Conservation (phyloP, 2,329 filamentous ascomycete genomes). For the Neofusicoccum kwambonambiense region DNA sequence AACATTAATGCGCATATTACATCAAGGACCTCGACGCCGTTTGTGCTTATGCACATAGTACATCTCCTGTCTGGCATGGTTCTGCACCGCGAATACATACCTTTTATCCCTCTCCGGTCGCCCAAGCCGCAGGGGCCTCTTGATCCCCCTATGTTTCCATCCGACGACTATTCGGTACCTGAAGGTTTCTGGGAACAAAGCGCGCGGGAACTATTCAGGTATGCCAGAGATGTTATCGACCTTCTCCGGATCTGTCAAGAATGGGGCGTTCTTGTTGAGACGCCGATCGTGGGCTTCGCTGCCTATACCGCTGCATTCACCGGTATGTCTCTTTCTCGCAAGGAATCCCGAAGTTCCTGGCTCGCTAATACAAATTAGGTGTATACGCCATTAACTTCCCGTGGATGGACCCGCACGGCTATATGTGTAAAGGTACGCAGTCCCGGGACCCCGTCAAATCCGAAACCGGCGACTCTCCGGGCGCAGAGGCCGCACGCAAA, state of each 20-base stretch:
- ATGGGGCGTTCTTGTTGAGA: slow-evolving; percentile 63
- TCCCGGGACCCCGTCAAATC: slow-evolving; percentile 20
- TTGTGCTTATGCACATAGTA: slow-evolving; percentile 66
- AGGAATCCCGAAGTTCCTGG: not conserved
- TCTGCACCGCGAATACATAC: slow-evolving; percentile 67
- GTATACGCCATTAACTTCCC: slow-evolving; percentile 68
- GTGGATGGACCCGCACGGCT: slow-evolving; percentile 61
- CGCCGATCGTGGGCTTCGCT: slow-evolving; percentile 65
- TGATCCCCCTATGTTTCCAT: slow-evolving; percentile 56
- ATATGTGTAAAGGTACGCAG: slow-evolving; percentile 44
- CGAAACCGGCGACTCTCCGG: slow-evolving; percentile 20
- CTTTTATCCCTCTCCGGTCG: slow-evolving; percentile 60
- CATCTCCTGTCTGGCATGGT: slow-evolving; percentile 65
- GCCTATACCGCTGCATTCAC: slow-evolving; percentile 66
- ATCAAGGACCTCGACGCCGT: slow-evolving; percentile 61
- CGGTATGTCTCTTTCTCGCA: slow-evolving; percentile 32
- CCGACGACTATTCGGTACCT: slow-evolving; percentile 48
- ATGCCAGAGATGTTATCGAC: slow-evolving; percentile 63
- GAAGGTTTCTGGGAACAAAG: slow-evolving; percentile 62
- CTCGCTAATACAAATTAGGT: slow-evolving; percentile 34
- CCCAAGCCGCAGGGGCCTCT: slow-evolving; percentile 56
- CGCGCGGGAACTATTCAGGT: slow-evolving; percentile 61
- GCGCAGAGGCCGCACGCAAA: slow-evolving; percentile 47
- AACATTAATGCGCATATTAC: slow-evolving; percentile 68
- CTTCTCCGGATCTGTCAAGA: slow-evolving; percentile 62